These are phyloP conservation scores for Phyllosticta citribraziliensis DNA, from an alignment of 2,329 filamentous ascomycete genomes.

Conservation along the genomic window DNA sequence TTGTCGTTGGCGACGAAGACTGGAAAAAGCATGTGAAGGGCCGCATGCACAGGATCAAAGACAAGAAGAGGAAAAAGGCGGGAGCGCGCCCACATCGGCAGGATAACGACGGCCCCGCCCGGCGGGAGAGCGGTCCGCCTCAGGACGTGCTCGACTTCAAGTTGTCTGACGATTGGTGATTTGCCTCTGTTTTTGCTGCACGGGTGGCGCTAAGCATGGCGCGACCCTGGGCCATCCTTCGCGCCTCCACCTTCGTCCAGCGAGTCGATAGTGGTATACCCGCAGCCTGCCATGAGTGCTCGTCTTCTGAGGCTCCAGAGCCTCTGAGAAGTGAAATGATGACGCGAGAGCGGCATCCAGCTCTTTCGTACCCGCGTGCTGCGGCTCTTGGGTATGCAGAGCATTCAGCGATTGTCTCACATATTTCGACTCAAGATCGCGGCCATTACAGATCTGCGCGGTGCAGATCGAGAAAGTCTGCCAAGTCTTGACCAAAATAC, in stretches of 20 bases:
- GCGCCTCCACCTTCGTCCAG: not conserved
- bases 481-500: not conserved
- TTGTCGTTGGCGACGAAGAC: slow-evolving; percentile 45
- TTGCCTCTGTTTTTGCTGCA: not conserved
- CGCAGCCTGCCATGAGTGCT: not conserved
- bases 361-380: not conserved
- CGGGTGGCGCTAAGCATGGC: not conserved
- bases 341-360: not conserved
- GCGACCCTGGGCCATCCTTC: not conserved
- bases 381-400: not conserved
- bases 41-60: slow-evolving; percentile 37
- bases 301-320: not conserved
- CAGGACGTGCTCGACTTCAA: not conserved
- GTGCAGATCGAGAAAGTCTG: not conserved
- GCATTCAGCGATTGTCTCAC: not conserved
- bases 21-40: slow-evolving; percentile 50
- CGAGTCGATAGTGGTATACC: not conserved
- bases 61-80: slow-evolving; percentile 21
- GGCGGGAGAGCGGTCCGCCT: not conserved
- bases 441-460: not conserved
- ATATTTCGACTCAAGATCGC: not conserved
- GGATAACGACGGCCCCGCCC: not conserved
- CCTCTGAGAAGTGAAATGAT: not conserved
- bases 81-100: slow-evolving; percentile 10
- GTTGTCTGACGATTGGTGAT: not conserved